Conservation (phyloP, 164 flowering plant genomes). For the Amborella trichopoda region DNA sequence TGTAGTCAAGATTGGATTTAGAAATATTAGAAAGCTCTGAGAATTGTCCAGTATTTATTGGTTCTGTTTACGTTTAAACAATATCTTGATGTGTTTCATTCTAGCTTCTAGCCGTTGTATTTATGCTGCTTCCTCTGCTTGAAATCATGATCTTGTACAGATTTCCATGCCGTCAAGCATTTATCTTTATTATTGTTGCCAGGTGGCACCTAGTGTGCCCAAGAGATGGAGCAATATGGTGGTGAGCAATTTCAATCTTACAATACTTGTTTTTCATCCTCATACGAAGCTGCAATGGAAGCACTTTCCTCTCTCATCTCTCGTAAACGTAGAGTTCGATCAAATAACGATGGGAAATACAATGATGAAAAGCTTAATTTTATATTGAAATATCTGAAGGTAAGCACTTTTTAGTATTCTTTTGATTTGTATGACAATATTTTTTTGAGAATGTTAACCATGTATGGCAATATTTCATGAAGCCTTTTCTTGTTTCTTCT, state of each 20-base stretch:
- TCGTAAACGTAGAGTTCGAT: constrained; percentile 40
- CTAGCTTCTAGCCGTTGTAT: no score
- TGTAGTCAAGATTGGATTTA: no score
- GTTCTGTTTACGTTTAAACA: no score
- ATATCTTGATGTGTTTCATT: no score
- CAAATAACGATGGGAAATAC: constrained; percentile 17
- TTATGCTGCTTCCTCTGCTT: no score
- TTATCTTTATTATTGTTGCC: no score
- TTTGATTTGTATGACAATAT: not conserved
- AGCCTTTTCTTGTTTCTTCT: no score
- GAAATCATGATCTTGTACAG: no score
- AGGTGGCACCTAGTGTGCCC: no score
- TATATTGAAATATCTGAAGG: constrained; percentile 70
- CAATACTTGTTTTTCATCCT: constrained; percentile 19
- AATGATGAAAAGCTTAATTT: constrained; percentile 44
- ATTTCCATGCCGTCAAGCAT: no score
- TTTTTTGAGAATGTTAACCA: not conserved
- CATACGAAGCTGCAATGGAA: constrained; percentile 85
- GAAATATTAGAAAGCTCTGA: no score
- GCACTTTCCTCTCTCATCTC: constrained; percentile 82
- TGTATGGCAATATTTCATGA: not conserved
- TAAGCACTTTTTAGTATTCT: constrained; percentile 9
- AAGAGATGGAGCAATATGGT: constrained; percentile 19
- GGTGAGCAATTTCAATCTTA: constrained; percentile 10
- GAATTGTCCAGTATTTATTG: no score